Conservation (phyloP, 345 rosid genomes). For the Luvunga scandens region DNA sequence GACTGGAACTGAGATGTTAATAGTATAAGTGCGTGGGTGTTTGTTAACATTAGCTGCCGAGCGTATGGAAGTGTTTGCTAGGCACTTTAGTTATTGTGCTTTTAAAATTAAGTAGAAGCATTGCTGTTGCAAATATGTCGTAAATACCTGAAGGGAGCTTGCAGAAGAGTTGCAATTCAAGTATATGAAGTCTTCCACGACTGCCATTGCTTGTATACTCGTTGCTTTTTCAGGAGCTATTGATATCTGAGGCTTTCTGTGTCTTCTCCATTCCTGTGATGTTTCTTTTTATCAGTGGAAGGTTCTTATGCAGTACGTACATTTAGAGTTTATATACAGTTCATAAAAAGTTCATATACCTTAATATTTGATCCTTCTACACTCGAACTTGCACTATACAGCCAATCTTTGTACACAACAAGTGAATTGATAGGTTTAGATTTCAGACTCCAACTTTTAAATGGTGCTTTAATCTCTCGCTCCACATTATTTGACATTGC, state of each 20-base stretch:
- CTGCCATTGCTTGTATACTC: constrained; percentile 53
- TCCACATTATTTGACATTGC: constrained; percentile 43
- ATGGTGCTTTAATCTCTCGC: constrained; percentile 69
- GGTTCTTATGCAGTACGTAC: constrained; percentile 1
- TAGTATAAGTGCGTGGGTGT: too few relatives aligned
- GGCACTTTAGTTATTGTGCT: too few relatives aligned
- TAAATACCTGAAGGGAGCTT: constrained; percentile 66
- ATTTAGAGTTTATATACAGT: background rate
- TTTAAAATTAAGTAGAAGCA: too few relatives aligned
- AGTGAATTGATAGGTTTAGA: constrained; percentile 64
- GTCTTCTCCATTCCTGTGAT: constrained; percentile 74
- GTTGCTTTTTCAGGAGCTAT: constrained; percentile 50
- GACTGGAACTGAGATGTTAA: too few relatives aligned
- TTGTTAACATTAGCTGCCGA: too few relatives aligned
- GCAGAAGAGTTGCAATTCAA: constrained; percentile 65
- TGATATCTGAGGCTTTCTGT: constrained; percentile 54
- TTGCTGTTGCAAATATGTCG: too few relatives aligned
- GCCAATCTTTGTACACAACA: constrained; percentile 70
- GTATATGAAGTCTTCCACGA: constrained; percentile 91
- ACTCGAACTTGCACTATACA: constrained; percentile 63
- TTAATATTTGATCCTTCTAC: constrained; percentile 72
- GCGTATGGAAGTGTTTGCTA: too few relatives aligned
- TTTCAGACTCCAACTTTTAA: constrained; percentile 69
- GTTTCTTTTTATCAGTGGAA: constrained; percentile 3
- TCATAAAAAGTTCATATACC: constrained; percentile 30